phyloP scores from a whole-genome alignment of 805 yeast species.

The Cyberlindnera mrakii region DNA sequence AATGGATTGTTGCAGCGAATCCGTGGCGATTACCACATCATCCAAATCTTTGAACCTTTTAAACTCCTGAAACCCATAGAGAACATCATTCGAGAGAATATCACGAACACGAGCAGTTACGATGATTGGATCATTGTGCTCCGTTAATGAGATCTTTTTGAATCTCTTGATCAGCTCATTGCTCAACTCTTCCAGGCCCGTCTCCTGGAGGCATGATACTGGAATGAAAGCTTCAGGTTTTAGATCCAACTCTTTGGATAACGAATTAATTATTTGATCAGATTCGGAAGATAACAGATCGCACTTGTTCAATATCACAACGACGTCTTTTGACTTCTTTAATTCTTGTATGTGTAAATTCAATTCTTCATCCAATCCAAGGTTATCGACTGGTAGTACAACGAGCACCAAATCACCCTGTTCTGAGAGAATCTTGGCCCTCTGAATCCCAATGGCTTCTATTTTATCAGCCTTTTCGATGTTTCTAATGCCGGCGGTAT shows the following conservation, averaged over 20 bases:
- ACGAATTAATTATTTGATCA: constrained; percentile 13
- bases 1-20: constrained; percentile 63
- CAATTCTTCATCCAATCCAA: constrained; percentile 32
- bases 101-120: constrained; percentile 76
- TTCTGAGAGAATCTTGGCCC: constrained; percentile 59
- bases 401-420: constrained; percentile 66
- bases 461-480: constrained; percentile 44
- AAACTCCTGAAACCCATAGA: constrained; percentile 69
- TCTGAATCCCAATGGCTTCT: constrained; percentile 73
- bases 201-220: constrained; percentile 56
- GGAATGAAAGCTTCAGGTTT: constrained; percentile 22
- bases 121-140: constrained; percentile 56
- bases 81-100: constrained; percentile 65
- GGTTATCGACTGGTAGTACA: constrained; percentile 47
- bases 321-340: constrained; percentile 25
- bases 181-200: constrained; percentile 50
- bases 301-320: constrained; percentile 52
- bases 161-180: constrained; percentile 38
- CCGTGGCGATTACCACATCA: constrained; percentile 78
- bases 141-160: constrained; percentile 41
- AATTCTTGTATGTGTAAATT: constrained; percentile 30
- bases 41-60: constrained; percentile 39
- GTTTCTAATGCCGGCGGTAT: constrained; percentile 85
- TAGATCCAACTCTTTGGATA: constrained; percentile 22
- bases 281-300: constrained; percentile 37